Evolutionary conservation across 768 basidiomycete species (phyloP).

Genomic region (Lactarius psammicola): DNA sequence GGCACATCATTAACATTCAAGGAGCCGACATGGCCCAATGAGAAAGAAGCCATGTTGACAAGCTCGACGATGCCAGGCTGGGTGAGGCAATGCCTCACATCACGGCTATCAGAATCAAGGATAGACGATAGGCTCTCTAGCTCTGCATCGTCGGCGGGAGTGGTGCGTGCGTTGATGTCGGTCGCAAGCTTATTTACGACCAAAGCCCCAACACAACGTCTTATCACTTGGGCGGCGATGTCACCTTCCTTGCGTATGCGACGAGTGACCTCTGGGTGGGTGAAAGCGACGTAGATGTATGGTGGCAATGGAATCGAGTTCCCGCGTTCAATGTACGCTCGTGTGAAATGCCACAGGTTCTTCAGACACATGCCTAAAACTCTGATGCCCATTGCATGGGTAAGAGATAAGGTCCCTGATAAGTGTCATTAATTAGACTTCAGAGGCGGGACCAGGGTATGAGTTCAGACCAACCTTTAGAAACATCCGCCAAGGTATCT

Average conservation of each 20-base stretch:
- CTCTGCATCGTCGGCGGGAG: too few species aligned
- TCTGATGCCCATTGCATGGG: fast-evolving
- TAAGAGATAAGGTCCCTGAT: too few species aligned
- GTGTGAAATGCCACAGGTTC: too few species aligned
- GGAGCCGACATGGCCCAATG: background rate
- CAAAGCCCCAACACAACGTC: background rate
- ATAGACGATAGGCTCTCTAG: too few species aligned
- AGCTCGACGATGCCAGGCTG: background rate
- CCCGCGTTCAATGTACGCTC: too few species aligned
- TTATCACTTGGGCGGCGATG: background rate
- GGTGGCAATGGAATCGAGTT: too few species aligned
- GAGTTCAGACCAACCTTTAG: too few species aligned
- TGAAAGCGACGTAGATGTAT: background rate
- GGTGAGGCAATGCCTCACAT: background rate
- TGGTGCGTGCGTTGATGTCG: background rate
- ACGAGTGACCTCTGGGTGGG: background rate
- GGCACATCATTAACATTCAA: background rate
- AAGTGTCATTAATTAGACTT: too few species aligned
- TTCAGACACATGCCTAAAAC: too few species aligned
- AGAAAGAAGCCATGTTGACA: background rate
- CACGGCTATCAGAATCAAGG: background rate
- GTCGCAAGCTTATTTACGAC: background rate
- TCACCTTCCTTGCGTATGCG: background rate
- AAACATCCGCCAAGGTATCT: too few species aligned
- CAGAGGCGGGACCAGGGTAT: too few species aligned